Percentiles rank a stretch among this genome's conserved stretches.
phyloP scores from a whole-genome alignment of 1,284 basidiomycete genomes.

The Meira nashicola region DNA sequence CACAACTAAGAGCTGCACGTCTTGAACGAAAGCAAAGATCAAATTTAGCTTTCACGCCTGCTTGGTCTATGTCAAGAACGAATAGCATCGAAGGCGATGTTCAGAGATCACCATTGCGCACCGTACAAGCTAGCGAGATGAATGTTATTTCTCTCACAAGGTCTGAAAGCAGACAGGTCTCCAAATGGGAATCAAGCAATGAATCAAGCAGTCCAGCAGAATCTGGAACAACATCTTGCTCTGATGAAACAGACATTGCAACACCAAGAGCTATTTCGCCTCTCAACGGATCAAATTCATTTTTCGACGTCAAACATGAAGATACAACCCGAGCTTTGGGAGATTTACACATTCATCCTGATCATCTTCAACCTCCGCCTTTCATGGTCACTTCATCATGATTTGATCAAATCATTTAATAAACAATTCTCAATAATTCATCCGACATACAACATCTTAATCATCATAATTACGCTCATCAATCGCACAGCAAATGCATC shows the following conservation, averaged over 20 bases:
- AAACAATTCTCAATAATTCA: too few relatives aligned
- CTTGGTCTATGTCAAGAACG: too few relatives aligned
- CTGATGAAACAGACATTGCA: conserved; percentile 4
- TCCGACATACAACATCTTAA: too few relatives aligned
- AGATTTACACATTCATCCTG: conserved; percentile 5
- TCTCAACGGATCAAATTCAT: neutral
- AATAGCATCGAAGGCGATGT: neutral
- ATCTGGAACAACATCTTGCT: neutral
- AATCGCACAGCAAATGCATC: neutral
- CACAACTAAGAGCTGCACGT: conserved; percentile 12
- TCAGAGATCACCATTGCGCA: neutral
- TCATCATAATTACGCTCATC: conserved; percentile 1
- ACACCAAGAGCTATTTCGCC: conserved; percentile 5
- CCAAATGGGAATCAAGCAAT: too few relatives aligned
- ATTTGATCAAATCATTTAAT: too few relatives aligned
- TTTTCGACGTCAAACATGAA: neutral
- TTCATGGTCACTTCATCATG: neutral
- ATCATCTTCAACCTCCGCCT: conserved; percentile 8
- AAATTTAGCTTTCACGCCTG: too few relatives aligned
- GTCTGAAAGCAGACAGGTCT: neutral
- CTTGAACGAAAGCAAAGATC: too few relatives aligned
- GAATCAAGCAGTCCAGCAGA: too few relatives aligned
- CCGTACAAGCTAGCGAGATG: too few relatives aligned
- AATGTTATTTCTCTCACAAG: neutral
- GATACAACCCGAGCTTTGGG: neutral